Conservation (phyloP, 73 alveolate genomes). For the Stentor roeselii region DNA sequence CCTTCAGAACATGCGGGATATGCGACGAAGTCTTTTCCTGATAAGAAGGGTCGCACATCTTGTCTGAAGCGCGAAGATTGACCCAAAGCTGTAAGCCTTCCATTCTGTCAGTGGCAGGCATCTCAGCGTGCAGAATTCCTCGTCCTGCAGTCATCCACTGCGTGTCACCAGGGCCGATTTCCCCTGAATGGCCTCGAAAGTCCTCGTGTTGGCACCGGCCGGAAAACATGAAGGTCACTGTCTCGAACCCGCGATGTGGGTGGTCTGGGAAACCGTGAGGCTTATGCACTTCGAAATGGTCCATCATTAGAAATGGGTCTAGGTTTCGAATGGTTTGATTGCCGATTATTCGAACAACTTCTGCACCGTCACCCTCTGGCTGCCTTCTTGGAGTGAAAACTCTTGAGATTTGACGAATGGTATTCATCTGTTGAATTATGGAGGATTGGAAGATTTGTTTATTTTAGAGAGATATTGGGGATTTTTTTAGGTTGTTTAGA, state of each 20-base stretch:
- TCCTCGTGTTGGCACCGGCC: conserved; percentile 87
- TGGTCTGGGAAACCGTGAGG: conserved; percentile 98
- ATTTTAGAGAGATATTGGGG: no score
- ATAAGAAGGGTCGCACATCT: conserved; percentile 73
- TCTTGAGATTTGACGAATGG: conserved; percentile 8
- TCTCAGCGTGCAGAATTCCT: conserved; percentile 92
- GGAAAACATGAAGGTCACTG: conserved; percentile 85
- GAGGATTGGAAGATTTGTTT: no score
- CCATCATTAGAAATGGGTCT: conserved; percentile 82
- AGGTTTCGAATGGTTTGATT: conserved; percentile 37
- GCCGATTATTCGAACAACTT: conserved; percentile 72
- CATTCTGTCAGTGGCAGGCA: conserved; percentile 73
- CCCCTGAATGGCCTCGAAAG: conserved; percentile 57
- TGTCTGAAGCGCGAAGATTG: conserved; percentile 58
- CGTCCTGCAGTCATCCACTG: conserved; percentile 98
- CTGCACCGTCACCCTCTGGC: conserved; percentile 87
- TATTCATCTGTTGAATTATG: no score
- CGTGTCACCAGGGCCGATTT: conserved; percentile 65
- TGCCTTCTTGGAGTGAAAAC: conserved; percentile 41
- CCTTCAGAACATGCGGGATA: conserved; percentile 51
- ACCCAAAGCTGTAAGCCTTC: conserved; percentile 83
- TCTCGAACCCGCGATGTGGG: conserved; percentile 96
- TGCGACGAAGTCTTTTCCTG: conserved; percentile 49
- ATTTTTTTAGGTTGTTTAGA: no score
- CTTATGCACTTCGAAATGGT: conserved; percentile 62